These are phyloP conservation scores for Saturnispora quitensis DNA, from an alignment of 805 yeast genomes.

Conservation along the genomic window DNA sequence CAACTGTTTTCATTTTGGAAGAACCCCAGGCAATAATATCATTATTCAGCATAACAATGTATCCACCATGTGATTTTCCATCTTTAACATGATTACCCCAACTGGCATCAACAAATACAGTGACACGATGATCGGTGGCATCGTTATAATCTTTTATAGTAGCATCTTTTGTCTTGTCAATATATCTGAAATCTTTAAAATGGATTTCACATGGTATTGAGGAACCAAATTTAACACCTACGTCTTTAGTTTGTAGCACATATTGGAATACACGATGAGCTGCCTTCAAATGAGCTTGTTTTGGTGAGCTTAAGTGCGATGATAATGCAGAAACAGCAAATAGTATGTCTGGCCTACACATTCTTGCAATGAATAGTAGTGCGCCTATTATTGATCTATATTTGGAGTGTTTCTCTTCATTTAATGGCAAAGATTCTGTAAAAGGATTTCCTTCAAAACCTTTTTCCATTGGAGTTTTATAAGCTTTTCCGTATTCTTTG, in stretches of 20 bases:
- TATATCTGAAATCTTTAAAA: slow-evolving; percentile 4
- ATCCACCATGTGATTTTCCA: slow-evolving; percentile 6
- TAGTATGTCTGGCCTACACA: slow-evolving; percentile 8
- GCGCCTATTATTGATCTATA: slow-evolving; percentile 7
- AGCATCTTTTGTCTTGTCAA: slow-evolving; percentile 2
- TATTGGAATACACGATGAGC: slow-evolving; percentile 3
- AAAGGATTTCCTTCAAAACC: not conserved
- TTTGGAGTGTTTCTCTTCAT: not conserved
- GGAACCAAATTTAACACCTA: no score
- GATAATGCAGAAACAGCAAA: slow-evolving; percentile 3
- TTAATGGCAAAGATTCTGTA: not conserved
- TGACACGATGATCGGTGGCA: not conserved
- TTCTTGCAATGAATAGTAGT: slow-evolving; percentile 4
- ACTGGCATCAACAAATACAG: slow-evolving; percentile 5
- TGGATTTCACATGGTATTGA: no score
- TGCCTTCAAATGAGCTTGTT: not conserved
- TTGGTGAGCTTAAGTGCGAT: not conserved
- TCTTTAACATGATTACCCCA: not conserved
- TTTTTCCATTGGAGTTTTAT: not conserved
- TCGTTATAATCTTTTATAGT: not conserved
- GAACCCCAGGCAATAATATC: slow-evolving; percentile 6
- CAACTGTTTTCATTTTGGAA: not conserved
- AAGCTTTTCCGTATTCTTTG: not conserved
- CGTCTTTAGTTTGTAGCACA: not conserved
- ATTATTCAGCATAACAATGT: slow-evolving; percentile 1